A percentile compares a stretch with the other conserved stretches of the same genome.
phyloP scores from a whole-genome alignment of 495 filamentous ascomycete species.

The Cercophora samala region DNA sequence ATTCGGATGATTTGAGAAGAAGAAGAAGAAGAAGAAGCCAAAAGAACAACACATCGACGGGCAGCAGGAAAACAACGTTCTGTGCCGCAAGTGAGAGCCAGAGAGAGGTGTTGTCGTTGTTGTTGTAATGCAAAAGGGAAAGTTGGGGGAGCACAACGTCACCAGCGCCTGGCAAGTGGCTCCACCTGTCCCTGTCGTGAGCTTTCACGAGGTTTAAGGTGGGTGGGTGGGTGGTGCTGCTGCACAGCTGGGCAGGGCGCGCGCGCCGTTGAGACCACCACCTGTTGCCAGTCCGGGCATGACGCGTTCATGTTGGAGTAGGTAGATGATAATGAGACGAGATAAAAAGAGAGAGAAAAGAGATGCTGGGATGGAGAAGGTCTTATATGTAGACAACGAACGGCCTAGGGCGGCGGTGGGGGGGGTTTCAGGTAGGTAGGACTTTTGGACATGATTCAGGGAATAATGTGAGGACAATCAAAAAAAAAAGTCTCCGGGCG shows the following conservation, averaged over 20 bases:
- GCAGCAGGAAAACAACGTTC: background rate
- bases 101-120: no score
- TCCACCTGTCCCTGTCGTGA: background rate
- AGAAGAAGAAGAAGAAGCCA: no score
- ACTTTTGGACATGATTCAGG: background rate
- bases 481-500: background rate
- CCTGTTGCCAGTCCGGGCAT: background rate
- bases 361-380: background rate
- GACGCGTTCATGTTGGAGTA: background rate
- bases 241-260: background rate
- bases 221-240: no score
- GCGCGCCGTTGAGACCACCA: background rate
- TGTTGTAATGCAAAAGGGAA: background rate
- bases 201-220: background rate
- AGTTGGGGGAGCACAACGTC: background rate
- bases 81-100: background rate
- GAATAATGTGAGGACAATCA: background rate
- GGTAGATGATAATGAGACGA: background rate
- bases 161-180: background rate
- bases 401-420: background rate
- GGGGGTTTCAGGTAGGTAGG: background rate
- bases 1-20: no score
- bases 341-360: background rate
- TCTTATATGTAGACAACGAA: background rate
- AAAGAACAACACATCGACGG: no score